These are phyloP conservation scores for Quercus mongolica DNA, from an alignment of 306 rosid genomes.

Conservation along the genomic window DNA sequence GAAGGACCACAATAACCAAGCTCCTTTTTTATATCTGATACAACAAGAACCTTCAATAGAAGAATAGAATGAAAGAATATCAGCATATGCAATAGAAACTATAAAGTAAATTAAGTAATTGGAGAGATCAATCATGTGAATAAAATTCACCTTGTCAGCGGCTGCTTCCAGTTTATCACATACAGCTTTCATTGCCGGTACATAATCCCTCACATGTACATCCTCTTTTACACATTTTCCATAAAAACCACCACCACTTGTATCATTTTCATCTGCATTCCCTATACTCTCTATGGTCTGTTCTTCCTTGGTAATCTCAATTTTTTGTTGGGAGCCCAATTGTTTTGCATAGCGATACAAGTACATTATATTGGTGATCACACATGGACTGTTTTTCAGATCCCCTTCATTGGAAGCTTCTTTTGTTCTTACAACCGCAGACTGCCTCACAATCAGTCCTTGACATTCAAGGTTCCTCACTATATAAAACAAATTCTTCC, in stretches of 20 bases:
- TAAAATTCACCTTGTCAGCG: constrained; percentile 60
- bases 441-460: constrained; percentile 66
- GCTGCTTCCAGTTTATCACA: constrained; percentile 71
- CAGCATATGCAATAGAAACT: constrained; percentile 12
- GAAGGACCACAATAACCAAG: constrained; percentile 66
- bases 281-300: constrained; percentile 18
- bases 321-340: constrained; percentile 59
- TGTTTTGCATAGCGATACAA: constrained; percentile 67
- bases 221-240: constrained; percentile 38
- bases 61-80: constrained; percentile 16
- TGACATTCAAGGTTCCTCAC: constrained; percentile 73
- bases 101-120: not conserved
- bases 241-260: constrained; percentile 18
- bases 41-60: constrained; percentile 73
- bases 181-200: constrained; percentile 69
- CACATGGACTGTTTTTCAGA: constrained; percentile 35
- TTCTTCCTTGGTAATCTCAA: constrained; percentile 57
- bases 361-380: constrained; percentile 72
- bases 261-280: constrained; percentile 17
- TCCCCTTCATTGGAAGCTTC: constrained; percentile 45
- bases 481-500: constrained; percentile 61
- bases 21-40: constrained; percentile 71
- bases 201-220: constrained; percentile 64
- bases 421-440: constrained; percentile 66
- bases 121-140: constrained; percentile 5